phyloP scores from a whole-genome alignment of 495 filamentous ascomycete species.

The Hypoxylon fragiforme region DNA sequence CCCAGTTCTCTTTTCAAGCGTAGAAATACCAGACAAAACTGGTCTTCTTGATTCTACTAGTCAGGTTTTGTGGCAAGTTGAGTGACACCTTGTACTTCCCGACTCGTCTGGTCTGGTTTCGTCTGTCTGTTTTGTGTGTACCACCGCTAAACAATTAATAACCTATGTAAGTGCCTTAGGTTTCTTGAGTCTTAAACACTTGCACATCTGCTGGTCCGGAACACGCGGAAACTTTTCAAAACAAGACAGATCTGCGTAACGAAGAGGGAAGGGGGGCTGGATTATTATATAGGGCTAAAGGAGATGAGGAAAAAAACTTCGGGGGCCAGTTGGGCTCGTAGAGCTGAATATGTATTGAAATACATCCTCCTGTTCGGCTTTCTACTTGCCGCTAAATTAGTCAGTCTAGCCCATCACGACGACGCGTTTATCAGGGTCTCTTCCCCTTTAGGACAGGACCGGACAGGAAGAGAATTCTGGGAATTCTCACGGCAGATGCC shows the following conservation, averaged over 20 bases:
- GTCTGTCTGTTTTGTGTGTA: no score
- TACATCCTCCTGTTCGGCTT: slow-evolving; percentile 13
- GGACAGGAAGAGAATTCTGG: no score
- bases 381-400: slow-evolving; percentile 24
- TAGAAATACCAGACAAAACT: neutral
- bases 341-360: slow-evolving; percentile 29
- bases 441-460: slow-evolving; percentile 1
- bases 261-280: neutral
- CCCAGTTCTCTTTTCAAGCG: neutral
- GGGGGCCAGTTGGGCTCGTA: neutral
- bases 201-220: neutral
- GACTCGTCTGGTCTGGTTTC: no score
- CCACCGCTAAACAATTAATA: neutral
- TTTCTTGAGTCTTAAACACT: no score
- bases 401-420: slow-evolving; percentile 12
- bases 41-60: slow-evolving; percentile 2
- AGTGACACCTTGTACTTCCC: no score
- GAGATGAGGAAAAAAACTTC: slow-evolving; percentile 1
- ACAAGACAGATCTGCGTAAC: neutral
- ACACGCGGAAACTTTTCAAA: slow-evolving; percentile 1
- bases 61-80: no score
- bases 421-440: slow-evolving; percentile 19
- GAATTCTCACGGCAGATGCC: neutral
- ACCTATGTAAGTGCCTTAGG: no score
- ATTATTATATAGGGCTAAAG: neutral